Conservation (phyloP, 2,329 filamentous ascomycete species). For the Penicillium fuscoglaucum region DNA sequence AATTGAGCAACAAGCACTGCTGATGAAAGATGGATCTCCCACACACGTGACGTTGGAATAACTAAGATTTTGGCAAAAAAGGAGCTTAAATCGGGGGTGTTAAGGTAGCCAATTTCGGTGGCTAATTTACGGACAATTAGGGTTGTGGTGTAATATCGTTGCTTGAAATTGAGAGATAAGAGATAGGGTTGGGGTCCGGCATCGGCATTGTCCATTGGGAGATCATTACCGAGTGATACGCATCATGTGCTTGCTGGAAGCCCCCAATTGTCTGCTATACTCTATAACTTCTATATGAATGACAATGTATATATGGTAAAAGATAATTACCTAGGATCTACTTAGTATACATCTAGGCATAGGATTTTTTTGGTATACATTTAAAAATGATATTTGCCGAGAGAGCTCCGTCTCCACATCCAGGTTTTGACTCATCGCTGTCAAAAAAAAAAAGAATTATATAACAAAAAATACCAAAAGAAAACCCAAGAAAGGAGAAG, state of each 20-base stretch:
- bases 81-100: not conserved
- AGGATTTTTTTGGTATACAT: not conserved
- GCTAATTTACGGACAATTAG: not conserved
- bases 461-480: not conserved
- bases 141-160: not conserved
- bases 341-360: too few relatives aligned
- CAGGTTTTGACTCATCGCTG: conserved; percentile 30
- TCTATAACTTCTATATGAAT: not conserved
- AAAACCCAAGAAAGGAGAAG: not conserved
- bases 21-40: not conserved
- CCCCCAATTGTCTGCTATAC: not conserved
- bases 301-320: too few relatives aligned
- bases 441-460: conserved; percentile 4
- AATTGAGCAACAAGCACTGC: not conserved
- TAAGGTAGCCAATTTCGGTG: not conserved
- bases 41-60: not conserved
- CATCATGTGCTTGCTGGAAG: not conserved
- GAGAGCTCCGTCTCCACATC: conserved; percentile 4
- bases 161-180: conserved; percentile 5
- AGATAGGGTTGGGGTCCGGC: conserved; percentile 3
- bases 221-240: not conserved
- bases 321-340: not conserved
- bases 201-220: conserved; percentile 2
- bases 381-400: not conserved
- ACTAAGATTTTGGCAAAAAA: not conserved